phyloP scores from a whole-genome alignment of 2,329 filamentous ascomycete genomes.

The Calonectria henricotiae region DNA sequence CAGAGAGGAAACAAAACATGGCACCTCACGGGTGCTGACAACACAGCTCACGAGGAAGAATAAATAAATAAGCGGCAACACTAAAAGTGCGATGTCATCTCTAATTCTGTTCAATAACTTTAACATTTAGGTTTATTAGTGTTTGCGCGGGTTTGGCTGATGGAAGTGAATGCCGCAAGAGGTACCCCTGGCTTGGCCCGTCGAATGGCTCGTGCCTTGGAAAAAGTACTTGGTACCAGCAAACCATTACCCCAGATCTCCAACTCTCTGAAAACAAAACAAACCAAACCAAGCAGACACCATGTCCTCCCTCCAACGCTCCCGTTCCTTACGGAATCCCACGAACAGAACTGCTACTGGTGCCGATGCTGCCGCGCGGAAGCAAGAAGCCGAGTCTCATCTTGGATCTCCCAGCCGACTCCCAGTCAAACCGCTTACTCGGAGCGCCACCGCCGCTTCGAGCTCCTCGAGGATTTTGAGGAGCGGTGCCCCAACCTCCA shows the following conservation, averaged over 20 bases:
- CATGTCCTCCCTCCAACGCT: slow-evolving; percentile 66
- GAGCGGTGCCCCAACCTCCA: slow-evolving; percentile 41
- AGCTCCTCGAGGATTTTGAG: slow-evolving; percentile 45
- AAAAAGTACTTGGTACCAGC: slow-evolving; percentile 15
- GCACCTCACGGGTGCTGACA: neutral
- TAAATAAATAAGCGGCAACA: neutral
- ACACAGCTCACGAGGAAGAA: neutral
- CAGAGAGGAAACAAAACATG: slow-evolving; percentile 22
- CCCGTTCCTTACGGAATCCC: slow-evolving; percentile 67
- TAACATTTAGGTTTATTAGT: neutral
- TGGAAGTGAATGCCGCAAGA: slow-evolving; percentile 1
- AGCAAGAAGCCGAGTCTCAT: slow-evolving; percentile 51
- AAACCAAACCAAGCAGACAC: slow-evolving; percentile 24
- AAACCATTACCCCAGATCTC: slow-evolving; percentile 26
- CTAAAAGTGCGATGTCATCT: neutral
- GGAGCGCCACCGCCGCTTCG: slow-evolving; percentile 55
- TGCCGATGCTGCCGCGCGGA: slow-evolving; percentile 37
- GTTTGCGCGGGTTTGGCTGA: neutral
- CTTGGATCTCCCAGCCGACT: slow-evolving; percentile 68
- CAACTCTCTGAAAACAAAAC: slow-evolving; percentile 31
- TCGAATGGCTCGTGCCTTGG: slow-evolving; percentile 8
- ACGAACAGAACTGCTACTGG: slow-evolving; percentile 43
- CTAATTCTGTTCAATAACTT: neutral
- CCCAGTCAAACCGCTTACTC: slow-evolving; percentile 64
- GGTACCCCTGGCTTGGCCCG: slow-evolving; percentile 8